These are phyloP conservation scores for Fagopyrum homotropicum DNA, from an alignment of 148 eudicot species.

Conservation along the genomic window DNA sequence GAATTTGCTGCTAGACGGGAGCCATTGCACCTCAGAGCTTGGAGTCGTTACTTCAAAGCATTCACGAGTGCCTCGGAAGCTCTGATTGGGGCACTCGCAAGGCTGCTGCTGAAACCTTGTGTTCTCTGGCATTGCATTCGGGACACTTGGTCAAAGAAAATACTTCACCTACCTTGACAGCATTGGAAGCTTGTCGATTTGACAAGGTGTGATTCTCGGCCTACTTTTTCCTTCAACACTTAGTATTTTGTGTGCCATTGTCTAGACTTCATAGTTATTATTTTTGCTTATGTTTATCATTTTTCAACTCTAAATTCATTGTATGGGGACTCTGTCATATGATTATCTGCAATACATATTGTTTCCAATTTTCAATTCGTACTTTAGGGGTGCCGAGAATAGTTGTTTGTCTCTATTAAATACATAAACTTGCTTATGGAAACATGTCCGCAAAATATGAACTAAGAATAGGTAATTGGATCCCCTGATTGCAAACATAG, in stretches of 20 bases:
- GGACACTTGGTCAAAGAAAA: slow-evolving; percentile 57
- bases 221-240: neutral
- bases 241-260: neutral
- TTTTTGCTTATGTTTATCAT: neutral
- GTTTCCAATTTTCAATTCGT: neutral
- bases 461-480: neutral
- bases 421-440: neutral
- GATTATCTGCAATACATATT: neutral
- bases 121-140: slow-evolving; percentile 60
- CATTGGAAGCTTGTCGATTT: slow-evolving; percentile 75
- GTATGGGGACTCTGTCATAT: neutral
- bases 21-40: slow-evolving; percentile 75
- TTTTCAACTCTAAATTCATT: neutral
- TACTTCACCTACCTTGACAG: slow-evolving; percentile 58
- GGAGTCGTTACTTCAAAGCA: slow-evolving; percentile 72
- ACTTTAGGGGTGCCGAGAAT: neutral
- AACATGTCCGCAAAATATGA: neutral
- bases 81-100: slow-evolving; percentile 97
- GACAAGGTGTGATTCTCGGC: slow-evolving; percentile 56
- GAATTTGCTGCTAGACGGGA: slow-evolving; percentile 51
- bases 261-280: neutral
- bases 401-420: neutral
- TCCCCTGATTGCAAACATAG: neutral
- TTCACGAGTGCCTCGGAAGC: slow-evolving; percentile 74
- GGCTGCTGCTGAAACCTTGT: slow-evolving; percentile 44